phyloP scores from a whole-genome alignment of 1,284 basidiomycete species.

The Leccinum ponderosum region DNA sequence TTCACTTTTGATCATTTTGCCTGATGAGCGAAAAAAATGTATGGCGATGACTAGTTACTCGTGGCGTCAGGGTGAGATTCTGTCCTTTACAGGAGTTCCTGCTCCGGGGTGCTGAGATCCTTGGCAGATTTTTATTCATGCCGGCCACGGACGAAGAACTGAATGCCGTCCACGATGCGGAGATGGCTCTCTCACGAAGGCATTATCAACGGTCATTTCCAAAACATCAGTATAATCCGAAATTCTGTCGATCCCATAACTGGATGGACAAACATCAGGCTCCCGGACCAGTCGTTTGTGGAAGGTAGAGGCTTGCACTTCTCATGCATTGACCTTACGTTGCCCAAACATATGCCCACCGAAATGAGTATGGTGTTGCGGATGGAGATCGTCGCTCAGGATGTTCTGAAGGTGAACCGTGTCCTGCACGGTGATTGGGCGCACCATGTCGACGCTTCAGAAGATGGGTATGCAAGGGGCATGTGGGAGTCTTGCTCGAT shows the following conservation, averaged over 20 bases:
- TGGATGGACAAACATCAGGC: background rate
- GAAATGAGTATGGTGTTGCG: background rate
- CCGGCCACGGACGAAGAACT: slow-evolving; percentile 91
- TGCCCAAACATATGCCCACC: background rate
- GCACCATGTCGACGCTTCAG: background rate
- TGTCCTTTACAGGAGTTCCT: background rate
- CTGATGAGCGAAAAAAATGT: background rate
- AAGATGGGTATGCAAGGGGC: background rate
- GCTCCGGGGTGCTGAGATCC: background rate
- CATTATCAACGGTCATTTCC: background rate
- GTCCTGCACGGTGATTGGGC: background rate
- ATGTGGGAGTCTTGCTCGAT: background rate
- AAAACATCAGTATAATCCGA: background rate
- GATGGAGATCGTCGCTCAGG: background rate
- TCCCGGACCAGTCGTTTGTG: background rate
- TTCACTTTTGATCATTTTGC: background rate
- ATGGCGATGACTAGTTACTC: slow-evolving; percentile 51
- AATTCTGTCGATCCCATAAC: background rate
- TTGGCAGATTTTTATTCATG: slow-evolving; percentile 74
- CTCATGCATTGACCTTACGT: background rate
- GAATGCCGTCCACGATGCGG: slow-evolving; percentile 60
- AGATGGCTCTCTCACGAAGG: slow-evolving; percentile 48
- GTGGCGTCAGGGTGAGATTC: slow-evolving; percentile 54
- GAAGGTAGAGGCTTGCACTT: background rate
- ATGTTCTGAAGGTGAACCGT: background rate